phyloP scores from a whole-genome alignment of 1,139 yeast genomes.

The Hansenula lynferdii region DNA sequence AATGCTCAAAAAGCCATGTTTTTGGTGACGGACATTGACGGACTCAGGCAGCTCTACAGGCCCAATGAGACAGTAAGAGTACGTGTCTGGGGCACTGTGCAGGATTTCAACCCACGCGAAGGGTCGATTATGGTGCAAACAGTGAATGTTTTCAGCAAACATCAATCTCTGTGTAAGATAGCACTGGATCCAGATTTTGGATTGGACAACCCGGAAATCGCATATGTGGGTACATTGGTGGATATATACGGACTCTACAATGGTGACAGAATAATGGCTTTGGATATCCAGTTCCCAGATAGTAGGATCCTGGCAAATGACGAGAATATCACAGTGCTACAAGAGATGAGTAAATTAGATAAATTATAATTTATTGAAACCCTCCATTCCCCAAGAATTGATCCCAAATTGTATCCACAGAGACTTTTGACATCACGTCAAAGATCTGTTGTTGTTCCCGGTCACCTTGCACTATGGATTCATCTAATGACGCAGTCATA shows the following conservation, averaged over 20 bases:
- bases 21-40: conserved; percentile 13
- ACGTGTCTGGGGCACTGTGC: conserved; percentile 25
- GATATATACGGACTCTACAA: conserved; percentile 16
- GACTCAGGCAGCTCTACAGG: conserved; percentile 5
- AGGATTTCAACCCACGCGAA: conserved; percentile 18
- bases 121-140: conserved; percentile 15
- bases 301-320: conserved; percentile 1
- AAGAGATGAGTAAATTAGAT: conserved; percentile 7
- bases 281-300: conserved; percentile 10
- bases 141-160: conserved; percentile 7
- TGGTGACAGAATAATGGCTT: conserved; percentile 8
- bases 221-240: conserved; percentile 16
- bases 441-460: conserved; percentile 21
- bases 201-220: conserved; percentile 13
- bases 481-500: conserved; percentile 2
- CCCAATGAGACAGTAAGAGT: conserved; percentile 17
- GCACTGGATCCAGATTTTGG: not conserved
- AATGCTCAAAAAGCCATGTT: too few species aligned
- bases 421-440: conserved; percentile 22
- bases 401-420: conserved; percentile 21
- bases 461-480: conserved; percentile 8
- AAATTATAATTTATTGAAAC: too few species aligned
- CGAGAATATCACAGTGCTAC: conserved; percentile 3
- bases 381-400: conserved; percentile 19
- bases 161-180: not conserved